These are phyloP conservation scores for Malus hybrid DNA, from an alignment of 331 rosid genomes.

Conservation along the genomic window DNA sequence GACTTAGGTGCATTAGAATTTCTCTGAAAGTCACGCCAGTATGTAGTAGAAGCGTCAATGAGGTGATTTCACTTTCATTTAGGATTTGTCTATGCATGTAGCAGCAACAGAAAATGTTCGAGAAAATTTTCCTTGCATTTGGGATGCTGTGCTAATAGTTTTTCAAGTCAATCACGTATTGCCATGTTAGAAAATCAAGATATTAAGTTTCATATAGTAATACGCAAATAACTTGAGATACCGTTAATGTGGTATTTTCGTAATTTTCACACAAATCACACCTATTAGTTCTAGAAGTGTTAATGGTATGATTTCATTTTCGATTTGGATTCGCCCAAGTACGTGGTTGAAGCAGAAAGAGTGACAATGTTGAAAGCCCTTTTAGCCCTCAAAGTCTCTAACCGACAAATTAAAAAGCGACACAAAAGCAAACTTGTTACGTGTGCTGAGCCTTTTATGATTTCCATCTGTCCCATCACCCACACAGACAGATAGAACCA, in stretches of 20 bases:
- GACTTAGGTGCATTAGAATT: too few species aligned
- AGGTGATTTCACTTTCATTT: too few species aligned
- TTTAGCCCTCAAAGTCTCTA: background rate
- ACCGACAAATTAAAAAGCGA: background rate
- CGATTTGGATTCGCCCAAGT: background rate
- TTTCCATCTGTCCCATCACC: background rate
- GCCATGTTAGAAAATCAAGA: too few species aligned
- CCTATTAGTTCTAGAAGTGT: slow-evolving; percentile 13
- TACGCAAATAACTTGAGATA: too few species aligned
- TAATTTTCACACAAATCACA: background rate
- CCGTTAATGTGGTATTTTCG: rapidly evolving
- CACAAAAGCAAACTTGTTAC: background rate
- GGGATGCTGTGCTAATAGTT: too few species aligned
- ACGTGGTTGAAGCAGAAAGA: background rate
- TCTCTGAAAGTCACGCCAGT: too few species aligned
- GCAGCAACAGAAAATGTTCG: too few species aligned
- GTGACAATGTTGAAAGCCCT: background rate
- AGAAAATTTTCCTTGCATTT: too few species aligned
- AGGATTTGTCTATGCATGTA: too few species aligned
- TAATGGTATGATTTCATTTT: background rate
- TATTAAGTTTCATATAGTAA: too few species aligned
- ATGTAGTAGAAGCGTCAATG: too few species aligned
- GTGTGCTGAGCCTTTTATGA: background rate
- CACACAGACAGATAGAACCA: background rate
- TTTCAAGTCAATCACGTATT: too few species aligned